Evolutionary conservation across 2,329 filamentous ascomycete species (phyloP).

Genomic region (Fusarium tjaetaba): DNA sequence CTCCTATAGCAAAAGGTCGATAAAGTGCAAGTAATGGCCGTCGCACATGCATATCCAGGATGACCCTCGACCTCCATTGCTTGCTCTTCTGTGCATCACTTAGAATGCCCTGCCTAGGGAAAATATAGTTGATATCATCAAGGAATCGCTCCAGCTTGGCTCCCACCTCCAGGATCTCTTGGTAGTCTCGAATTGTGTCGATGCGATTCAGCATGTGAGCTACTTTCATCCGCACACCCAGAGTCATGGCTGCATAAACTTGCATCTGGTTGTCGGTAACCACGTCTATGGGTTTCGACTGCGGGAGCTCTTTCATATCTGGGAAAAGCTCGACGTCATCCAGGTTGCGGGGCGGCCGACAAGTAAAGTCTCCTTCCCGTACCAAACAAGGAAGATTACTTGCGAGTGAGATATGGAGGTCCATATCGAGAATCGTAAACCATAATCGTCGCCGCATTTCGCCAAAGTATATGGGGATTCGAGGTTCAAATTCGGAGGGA

Average conservation of each 20-base stretch:
- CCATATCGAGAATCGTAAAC: conserved; percentile 67
- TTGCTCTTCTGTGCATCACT: conserved; percentile 58
- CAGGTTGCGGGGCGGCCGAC: conserved; percentile 62
- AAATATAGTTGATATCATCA: conserved; percentile 64
- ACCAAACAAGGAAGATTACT: conserved; percentile 62
- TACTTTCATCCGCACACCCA: conserved; percentile 60
- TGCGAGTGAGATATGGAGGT: conserved; percentile 63
- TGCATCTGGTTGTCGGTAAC: conserved; percentile 64
- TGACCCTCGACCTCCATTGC: conserved; percentile 61
- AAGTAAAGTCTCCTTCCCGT: conserved; percentile 64
- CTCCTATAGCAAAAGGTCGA: conserved; percentile 64
- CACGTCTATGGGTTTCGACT: conserved; percentile 61
- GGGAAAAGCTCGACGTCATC: conserved; percentile 61
- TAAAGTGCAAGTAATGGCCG: conserved; percentile 63
- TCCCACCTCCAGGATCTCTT: conserved; percentile 63
- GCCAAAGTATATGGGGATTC: conserved; percentile 61
- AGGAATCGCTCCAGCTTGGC: conserved; percentile 63
- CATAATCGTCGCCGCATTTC: conserved; percentile 65
- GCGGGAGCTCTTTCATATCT: conserved; percentile 60
- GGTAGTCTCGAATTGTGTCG: conserved; percentile 62
- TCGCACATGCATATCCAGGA: conserved; percentile 65
- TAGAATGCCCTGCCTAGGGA: conserved; percentile 57
- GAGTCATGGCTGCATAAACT: conserved; percentile 62
- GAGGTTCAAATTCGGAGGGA: conserved; percentile 61
- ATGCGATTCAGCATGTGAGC: conserved; percentile 62